These are phyloP conservation scores for Pinus albicaulis DNA, from an alignment of 75 land plant genomes.

Conservation along the genomic window DNA sequence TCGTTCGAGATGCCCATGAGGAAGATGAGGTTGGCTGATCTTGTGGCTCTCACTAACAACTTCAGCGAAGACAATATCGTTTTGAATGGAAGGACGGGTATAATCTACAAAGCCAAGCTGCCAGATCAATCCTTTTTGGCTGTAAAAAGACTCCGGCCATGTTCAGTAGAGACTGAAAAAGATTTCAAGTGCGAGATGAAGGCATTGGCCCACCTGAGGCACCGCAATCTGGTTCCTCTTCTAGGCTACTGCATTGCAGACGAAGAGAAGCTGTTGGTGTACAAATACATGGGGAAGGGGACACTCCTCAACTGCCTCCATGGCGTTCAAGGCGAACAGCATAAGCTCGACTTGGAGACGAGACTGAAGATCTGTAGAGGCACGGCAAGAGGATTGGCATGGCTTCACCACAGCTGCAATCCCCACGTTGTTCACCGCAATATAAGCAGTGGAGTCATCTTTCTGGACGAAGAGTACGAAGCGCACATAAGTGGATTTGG, in stretches of 20 bases:
- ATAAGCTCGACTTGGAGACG: conserved; percentile 60
- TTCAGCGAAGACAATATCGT: conserved; percentile 70
- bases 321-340: background rate
- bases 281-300: conserved; percentile 76
- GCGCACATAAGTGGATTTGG: too few species aligned
- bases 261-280: conserved; percentile 73
- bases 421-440: conserved; percentile 32
- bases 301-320: background rate
- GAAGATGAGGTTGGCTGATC: conserved; percentile 68
- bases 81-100: conserved; percentile 66
- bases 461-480: conserved; percentile 15
- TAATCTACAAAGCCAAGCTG: conserved; percentile 65
- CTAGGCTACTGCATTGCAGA: conserved; percentile 79
- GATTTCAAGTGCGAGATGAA: conserved; percentile 82
- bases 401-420: too few species aligned
- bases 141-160: conserved; percentile 71
- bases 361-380: conserved; percentile 48
- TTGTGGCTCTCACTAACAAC: conserved; percentile 70
- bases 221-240: conserved; percentile 77
- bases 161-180: conserved; percentile 51
- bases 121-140: conserved; percentile 69
- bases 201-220: conserved; percentile 56
- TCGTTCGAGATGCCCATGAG: conserved; percentile 80
- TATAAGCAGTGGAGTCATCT: conserved; percentile 60
- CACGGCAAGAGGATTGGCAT: conserved; percentile 54